Evolutionary conservation across 176 grass and related monocot species (phyloP), one percentile per base, ranked within the genome.

Genomic region (Oryza punctata): DNA sequence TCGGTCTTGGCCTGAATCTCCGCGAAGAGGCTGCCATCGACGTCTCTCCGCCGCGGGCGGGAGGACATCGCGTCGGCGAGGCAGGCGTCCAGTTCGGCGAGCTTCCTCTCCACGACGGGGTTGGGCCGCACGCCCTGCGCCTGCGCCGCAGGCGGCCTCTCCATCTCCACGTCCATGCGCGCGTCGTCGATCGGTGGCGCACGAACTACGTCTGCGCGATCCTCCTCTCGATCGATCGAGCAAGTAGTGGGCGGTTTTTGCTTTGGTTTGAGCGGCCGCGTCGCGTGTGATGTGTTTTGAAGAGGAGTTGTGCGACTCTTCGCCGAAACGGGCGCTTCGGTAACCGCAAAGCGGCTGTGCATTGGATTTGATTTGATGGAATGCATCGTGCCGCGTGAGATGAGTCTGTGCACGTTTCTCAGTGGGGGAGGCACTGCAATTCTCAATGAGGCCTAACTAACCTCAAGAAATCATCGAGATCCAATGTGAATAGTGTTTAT

Each of bases 221-320:
- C 66, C 52, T 10, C 25, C 23, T 43, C 28, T 64, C 64, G 3
- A 15, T 63, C 24, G 61, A 7, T 10, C 59, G 23, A 12, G 3
- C 9, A 29, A 32, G 47, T 2, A 24, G 47, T 3, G 18, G 82
- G 72, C 67, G 59, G 78, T 82, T 77, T 82, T 67, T 24, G 27
- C 19, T 46, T 28, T 70, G 35, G 83, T 26, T 28, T 18, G 65
- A 57, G 68, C 16, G 6, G 49, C 70, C 41, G 77, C 78, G 30
- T 1, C 77, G 30, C 35, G 77, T 52, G 50, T 21, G 50, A 57
- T 52, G 81, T 3, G 72, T 29, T 43, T 78, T 86, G 19, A 72
- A 23, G 18, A 61, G 71, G 83, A 64, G 65, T 63, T 21, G 83
- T 21, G 83, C 32, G 77, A 67, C 82, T 21, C 73, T 64, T 83